Conservation (phyloP, 179 eudicot genomes). For the Vitellaria paradoxa region DNA sequence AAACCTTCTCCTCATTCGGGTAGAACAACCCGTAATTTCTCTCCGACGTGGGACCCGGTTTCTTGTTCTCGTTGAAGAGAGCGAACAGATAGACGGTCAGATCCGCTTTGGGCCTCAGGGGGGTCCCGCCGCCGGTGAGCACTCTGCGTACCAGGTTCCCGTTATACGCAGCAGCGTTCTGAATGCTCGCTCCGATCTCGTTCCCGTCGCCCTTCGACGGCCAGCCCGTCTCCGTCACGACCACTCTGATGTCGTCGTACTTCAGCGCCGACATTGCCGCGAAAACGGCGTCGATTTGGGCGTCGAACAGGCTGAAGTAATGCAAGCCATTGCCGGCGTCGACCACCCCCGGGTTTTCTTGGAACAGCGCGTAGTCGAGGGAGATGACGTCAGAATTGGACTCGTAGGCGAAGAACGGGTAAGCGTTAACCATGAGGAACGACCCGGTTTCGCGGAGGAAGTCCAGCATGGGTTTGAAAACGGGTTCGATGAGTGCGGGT, state of each 20-base stretch:
- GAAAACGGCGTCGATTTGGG: constrained; percentile 83
- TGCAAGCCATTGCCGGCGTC: constrained; percentile 63
- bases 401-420: constrained; percentile 85
- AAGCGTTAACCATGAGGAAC: constrained; percentile 71
- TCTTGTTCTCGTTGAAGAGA: constrained; percentile 78
- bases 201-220: constrained; percentile 75
- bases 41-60: constrained; percentile 70
- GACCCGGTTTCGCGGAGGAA: constrained; percentile 57
- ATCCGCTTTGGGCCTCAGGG: constrained; percentile 59
- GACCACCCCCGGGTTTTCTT: constrained; percentile 63
- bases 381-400: constrained; percentile 75
- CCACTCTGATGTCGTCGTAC: constrained; percentile 54
- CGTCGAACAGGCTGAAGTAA: constrained; percentile 67
- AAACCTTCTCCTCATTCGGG: constrained; percentile 64
- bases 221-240: constrained; percentile 88
- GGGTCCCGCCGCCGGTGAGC: constrained; percentile 82
- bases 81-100: constrained; percentile 73
- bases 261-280: constrained; percentile 71
- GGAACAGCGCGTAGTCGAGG: constrained; percentile 70
- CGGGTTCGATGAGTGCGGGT: constrained; percentile 51
- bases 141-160: constrained; percentile 58
- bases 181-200: constrained; percentile 63
- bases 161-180: constrained; percentile 76
- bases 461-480: constrained; percentile 60
- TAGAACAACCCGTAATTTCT: constrained; percentile 79